phyloP scores from a whole-genome alignment of 176 grass and related monocot species.

The Tillandsia fasciculata region DNA sequence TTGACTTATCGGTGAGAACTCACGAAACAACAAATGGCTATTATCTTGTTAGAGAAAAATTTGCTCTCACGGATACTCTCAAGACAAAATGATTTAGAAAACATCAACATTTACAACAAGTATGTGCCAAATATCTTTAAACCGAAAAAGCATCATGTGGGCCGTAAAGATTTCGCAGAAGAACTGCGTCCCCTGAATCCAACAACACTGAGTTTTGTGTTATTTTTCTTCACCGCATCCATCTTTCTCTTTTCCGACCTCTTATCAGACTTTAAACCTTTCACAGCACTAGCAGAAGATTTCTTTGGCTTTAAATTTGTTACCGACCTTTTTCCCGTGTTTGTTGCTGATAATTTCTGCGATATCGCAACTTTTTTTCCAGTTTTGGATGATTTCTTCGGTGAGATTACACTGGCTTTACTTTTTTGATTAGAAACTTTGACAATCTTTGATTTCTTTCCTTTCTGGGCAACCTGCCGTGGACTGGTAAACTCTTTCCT shows the following conservation, averaged over 20 bases:
- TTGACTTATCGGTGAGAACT: no score
- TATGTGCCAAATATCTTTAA: background rate
- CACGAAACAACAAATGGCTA: no score
- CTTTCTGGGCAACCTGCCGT: conserved; percentile 24
- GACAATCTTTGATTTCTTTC: conserved; percentile 26
- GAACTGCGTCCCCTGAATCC: conserved; percentile 93
- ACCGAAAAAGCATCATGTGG: background rate
- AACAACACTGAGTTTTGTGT: conserved; percentile 62
- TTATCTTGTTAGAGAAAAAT: no score
- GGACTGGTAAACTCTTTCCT: conserved; percentile 33
- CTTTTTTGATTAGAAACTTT: conserved; percentile 40
- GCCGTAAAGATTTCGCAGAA: conserved; percentile 3
- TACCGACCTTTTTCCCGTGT: conserved; percentile 16
- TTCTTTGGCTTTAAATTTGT: conserved; percentile 26
- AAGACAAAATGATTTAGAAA: background rate
- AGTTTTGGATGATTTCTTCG: conserved; percentile 34
- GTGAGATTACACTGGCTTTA: conserved; percentile 35
- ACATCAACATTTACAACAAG: background rate
- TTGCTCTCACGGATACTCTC: background rate
- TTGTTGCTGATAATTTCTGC: conserved; percentile 16
- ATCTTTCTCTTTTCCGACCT: conserved; percentile 29
- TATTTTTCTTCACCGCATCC: conserved; percentile 21
- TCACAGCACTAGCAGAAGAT: conserved; percentile 17
- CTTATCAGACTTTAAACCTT: conserved; percentile 30
- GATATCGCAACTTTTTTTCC: conserved; percentile 36